Percentiles rank a stretch among this genome's conserved stretches.
Evolutionary conservation across 2,329 filamentous ascomycete genomes (phyloP).

Genomic region (Xylariaceae sp.): DNA sequence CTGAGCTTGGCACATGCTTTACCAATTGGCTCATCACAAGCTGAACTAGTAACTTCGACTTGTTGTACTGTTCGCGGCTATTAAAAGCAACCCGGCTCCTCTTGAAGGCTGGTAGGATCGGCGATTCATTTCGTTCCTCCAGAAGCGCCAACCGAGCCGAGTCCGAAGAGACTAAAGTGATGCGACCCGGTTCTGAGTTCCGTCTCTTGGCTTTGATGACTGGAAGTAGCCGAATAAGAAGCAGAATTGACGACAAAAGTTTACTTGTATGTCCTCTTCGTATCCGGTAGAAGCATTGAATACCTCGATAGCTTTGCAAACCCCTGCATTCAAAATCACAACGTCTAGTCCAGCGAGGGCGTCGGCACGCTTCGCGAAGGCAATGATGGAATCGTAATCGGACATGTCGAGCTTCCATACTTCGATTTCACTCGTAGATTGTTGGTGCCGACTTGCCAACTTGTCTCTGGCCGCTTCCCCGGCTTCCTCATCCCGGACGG

Average conservation of each 20-base stretch:
- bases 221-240: constrained; percentile 54
- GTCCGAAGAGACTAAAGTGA: constrained; percentile 40
- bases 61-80: constrained; percentile 26
- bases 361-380: constrained; percentile 12
- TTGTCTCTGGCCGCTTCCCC: constrained; percentile 19
- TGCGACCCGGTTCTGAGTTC: constrained; percentile 8
- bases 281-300: constrained; percentile 34
- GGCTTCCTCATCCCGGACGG: constrained; percentile 41
- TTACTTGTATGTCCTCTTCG: constrained; percentile 56
- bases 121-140: constrained; percentile 17
- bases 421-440: too few relatives aligned
- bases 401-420: constrained; percentile 27
- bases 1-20: constrained; percentile 33
- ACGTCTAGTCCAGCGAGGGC: constrained; percentile 17
- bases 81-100: constrained; percentile 13
- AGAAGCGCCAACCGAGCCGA: constrained; percentile 30
- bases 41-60: constrained; percentile 38
- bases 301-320: constrained; percentile 26
- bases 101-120: constrained; percentile 26
- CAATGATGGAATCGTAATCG: constrained; percentile 19
- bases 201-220: constrained; percentile 46
- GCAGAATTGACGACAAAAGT: constrained; percentile 57
- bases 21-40: constrained; percentile 40
- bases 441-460: not conserved
- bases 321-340: constrained; percentile 40